Evolutionary conservation across 306 rosid genomes (phyloP), one percentile per base, ranked within the genome.

Genomic region (Cicer pinnatifidum): DNA sequence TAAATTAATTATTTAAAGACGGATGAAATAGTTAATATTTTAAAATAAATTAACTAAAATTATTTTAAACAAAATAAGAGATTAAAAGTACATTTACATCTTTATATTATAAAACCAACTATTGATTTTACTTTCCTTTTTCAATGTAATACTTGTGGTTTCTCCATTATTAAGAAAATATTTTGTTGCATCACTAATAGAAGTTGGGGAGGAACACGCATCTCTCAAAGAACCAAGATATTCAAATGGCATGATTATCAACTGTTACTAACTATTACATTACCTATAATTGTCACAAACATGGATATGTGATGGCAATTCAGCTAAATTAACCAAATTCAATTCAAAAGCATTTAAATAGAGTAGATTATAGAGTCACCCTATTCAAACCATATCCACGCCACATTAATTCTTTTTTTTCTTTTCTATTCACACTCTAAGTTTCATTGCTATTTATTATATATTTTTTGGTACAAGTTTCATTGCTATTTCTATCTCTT

Each of bases 181-280:
- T 46, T 70, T 57, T 5, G 46, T 80, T 67, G 12, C 72, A 79
- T 79, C 60, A 54, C 35, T 19, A 65, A 41, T 33, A 3, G 50
- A 67, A 38, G 53, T 28, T 73, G 79, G 40, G 67, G 74, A n/a
- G 66, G 62, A 56, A 3, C 83, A 79, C 7, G 65, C 79, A 47
- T 48, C 54, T 65, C 33, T 44, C 0, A 38, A 12, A 12, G 23
- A n/a, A 65, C 37, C 41, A 65, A 75, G 73, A 64, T 17, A 71
- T 17, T 39, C 37, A 77, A 50, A 67, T 4, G 46, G 46, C 63
- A 59, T 56, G 69, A 2, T 38, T 72, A 44, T 46, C 69, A 73
- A 46, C 69, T 46, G 8, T 12, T 13, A 5, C 10, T 16, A 41
- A 5, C 35, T 3, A 28, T 28, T 28, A 28, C 7, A 39, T 41